Evolutionary conservation across 306 rosid species (phyloP).

Genomic region (Nissolia schottii): DNA sequence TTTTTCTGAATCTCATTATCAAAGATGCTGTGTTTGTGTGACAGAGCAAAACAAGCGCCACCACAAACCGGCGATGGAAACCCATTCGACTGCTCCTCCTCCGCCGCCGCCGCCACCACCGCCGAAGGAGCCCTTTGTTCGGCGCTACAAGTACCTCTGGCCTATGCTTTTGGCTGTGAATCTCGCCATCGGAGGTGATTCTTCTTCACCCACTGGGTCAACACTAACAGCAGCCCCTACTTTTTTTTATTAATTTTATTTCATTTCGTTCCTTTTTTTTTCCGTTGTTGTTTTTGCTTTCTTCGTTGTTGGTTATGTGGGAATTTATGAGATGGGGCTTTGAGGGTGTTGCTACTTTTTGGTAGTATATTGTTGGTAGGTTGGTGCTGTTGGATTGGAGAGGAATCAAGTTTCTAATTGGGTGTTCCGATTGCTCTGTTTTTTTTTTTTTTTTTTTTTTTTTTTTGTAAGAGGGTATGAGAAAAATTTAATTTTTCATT

Average conservation of each 20-base stretch:
- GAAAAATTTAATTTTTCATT: background rate
- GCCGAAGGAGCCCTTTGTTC: slow-evolving; percentile 62
- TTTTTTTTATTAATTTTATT: background rate
- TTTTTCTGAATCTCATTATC: background rate
- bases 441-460: background rate
- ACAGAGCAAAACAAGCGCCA: slow-evolving; percentile 55
- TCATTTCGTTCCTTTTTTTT: too few species aligned
- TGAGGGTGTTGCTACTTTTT: background rate
- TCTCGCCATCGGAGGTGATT: slow-evolving; percentile 80
- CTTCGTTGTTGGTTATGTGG: background rate
- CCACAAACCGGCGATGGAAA: slow-evolving; percentile 38
- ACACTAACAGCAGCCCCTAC: background rate
- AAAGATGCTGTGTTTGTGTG: slow-evolving; percentile 4
- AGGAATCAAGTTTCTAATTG: background rate
- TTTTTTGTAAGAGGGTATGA: background rate
- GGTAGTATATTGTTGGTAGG: background rate
- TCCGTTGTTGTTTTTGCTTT: background rate
- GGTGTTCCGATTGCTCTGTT: background rate
- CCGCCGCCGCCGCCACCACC: slow-evolving; percentile 46
- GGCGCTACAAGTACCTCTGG: slow-evolving; percentile 79
- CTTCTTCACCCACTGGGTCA: background rate
- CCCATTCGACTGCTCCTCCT: slow-evolving; percentile 38
- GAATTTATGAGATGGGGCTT: slow-evolving; percentile 14
- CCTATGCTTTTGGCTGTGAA: slow-evolving; percentile 80
- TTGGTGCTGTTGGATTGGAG: background rate